Evolutionary conservation across 2,329 filamentous ascomycete species (phyloP), one percentile per base, ranked within the genome.

Genomic region (Fusarium ramigenum): DNA sequence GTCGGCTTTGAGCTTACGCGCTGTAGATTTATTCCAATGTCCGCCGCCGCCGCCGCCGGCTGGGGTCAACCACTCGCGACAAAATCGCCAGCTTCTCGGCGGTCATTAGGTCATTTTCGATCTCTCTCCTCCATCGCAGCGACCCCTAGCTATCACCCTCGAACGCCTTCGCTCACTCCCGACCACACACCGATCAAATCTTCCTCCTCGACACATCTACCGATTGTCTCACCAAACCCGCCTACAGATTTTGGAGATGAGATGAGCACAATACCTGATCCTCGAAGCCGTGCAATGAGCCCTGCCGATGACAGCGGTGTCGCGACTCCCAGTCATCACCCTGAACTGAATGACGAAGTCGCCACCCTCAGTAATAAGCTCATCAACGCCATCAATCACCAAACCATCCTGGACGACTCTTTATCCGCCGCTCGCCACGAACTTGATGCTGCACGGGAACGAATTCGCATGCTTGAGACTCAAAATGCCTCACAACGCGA

Each of bases 301-400:
- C 84, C 87, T 14, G 81, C 83, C 11, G 80, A 80, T 54, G 83
- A 83, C 39, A 75, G 79, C 50, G 73, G 78, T 42, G 69, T 79
- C 66, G 66, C 78, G 44, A 78, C 77, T 47, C 80, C 83, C 3
- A 77, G 78, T 11, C 86, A 85, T 49, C 87, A 90, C 69, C 87
- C 88, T 9, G 89, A 90, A 63, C 83, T 91, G 28, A 87, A 87
- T 73, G 85, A 89, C 65, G 96, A 98, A 83, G 94, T 99, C 34
- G 93, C 96, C 12, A 91, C 93, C 11, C 86, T 99, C 37, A 98
- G 95, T 83, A 96, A 95, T 54, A 99, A 99, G 82, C 90, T 99
- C 72, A 96, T 99, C 77, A 96, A 96, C 79, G 96, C 96, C 49
- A 98, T 99, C 83, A 99, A 99, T 80, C 93, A 97, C 82, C 95